These are phyloP conservation scores for Heterobasidion annosum DNA, from an alignment of 1,284 basidiomycete genomes.

Conservation along the genomic window DNA sequence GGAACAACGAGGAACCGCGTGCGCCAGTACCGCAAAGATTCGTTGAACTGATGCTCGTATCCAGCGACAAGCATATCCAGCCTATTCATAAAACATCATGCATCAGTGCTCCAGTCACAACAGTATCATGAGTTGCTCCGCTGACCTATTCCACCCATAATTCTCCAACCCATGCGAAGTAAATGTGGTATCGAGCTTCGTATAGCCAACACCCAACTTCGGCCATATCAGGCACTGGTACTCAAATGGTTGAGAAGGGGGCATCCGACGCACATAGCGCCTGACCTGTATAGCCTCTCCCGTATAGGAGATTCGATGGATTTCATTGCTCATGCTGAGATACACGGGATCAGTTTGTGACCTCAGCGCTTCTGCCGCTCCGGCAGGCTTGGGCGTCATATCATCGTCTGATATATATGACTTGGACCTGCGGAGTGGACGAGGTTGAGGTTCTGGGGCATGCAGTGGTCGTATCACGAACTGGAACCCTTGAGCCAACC, in stretches of 20 bases:
- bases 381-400: constrained; percentile 33
- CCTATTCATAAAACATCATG: constrained; percentile 21
- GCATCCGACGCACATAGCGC: constrained; percentile 76
- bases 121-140: background rate
- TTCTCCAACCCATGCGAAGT: constrained; percentile 71
- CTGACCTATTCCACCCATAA: constrained; percentile 76
- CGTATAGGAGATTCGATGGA: constrained; percentile 85
- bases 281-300: constrained; percentile 85
- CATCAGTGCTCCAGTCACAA: background rate
- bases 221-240: constrained; percentile 95
- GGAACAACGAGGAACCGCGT: constrained; percentile 95
- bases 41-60: constrained; percentile 74
- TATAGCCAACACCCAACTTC: constrained; percentile 80
- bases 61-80: constrained; percentile 81
- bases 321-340: constrained; percentile 91
- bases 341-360: constrained; percentile 80
- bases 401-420: constrained; percentile 52
- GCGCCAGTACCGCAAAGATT: constrained; percentile 86
- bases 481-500: constrained; percentile 95
- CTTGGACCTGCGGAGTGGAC: constrained; percentile 35
- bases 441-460: constrained; percentile 12
- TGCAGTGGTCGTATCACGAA: constrained; percentile 57
- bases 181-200: constrained; percentile 72
- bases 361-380: constrained; percentile 28
- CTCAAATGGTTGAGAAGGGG: constrained; percentile 50